Evolutionary conservation across 2,329 filamentous ascomycete genomes (phyloP).

Genomic region (Paraphaeosphaeria minitans): DNA sequence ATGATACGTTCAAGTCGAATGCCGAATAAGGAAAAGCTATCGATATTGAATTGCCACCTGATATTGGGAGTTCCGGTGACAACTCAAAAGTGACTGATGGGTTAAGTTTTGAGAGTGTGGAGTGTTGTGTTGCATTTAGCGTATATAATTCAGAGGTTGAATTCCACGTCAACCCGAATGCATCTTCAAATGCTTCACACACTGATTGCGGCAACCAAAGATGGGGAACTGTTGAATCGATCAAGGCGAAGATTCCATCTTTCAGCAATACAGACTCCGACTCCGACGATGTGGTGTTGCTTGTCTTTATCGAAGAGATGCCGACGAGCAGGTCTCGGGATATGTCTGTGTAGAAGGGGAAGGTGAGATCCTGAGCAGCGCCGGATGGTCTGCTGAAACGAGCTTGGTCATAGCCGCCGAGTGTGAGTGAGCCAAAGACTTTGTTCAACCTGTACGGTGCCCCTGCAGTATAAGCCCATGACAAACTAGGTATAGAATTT

Average conservation of each 20-base stretch:
- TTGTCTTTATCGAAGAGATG: conserved; percentile 23
- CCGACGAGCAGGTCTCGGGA: conserved; percentile 22
- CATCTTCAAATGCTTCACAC: conserved; percentile 39
- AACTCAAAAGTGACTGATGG: conserved; percentile 38
- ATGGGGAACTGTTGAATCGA: conserved; percentile 56
- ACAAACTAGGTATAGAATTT: conserved; percentile 37
- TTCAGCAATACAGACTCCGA: conserved; percentile 21
- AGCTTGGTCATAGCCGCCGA: conserved; percentile 48
- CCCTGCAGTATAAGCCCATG: conserved; percentile 47
- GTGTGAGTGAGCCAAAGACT: conserved; percentile 29
- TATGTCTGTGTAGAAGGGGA: conserved; percentile 23
- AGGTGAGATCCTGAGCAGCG: conserved; percentile 22
- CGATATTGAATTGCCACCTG: conserved; percentile 18
- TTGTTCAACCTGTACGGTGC: conserved; percentile 26
- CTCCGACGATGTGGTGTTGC: conserved; percentile 33
- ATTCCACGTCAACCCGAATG: conserved; percentile 41
- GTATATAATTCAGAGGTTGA: conserved; percentile 34
- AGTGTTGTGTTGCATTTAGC: conserved; percentile 32
- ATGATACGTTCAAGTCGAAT: conserved; percentile 32
- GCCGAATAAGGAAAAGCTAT: conserved; percentile 41
- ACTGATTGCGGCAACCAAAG: conserved; percentile 41
- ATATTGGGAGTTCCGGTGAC: conserved; percentile 14
- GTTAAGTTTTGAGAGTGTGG: conserved; percentile 28
- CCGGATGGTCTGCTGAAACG: conserved; percentile 32
- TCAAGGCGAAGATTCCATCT: conserved; percentile 50